These are phyloP conservation scores for Trichoderma oligosporum DNA, from an alignment of 2,329 filamentous ascomycete genomes.

Conservation along the genomic window DNA sequence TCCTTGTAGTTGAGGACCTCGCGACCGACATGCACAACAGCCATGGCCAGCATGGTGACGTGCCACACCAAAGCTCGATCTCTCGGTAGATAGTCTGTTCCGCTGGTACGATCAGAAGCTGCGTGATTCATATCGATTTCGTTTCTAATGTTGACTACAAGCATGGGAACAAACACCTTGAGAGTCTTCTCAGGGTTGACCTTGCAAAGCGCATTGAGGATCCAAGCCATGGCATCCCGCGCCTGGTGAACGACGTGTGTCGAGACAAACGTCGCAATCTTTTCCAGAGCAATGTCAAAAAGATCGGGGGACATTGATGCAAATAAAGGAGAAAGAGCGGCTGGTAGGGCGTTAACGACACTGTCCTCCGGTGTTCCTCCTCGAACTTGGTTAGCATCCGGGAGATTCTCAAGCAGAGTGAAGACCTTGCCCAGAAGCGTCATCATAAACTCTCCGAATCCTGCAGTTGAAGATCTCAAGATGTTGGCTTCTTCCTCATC, in stretches of 20 bases:
- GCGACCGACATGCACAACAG: slow-evolving; percentile 89
- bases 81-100: slow-evolving; percentile 86
- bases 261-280: slow-evolving; percentile 85
- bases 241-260: slow-evolving; percentile 97
- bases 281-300: slow-evolving; percentile 87
- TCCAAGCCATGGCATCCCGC: slow-evolving; percentile 96
- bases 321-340: slow-evolving; percentile 85
- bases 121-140: slow-evolving; percentile 97
- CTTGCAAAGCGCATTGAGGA: slow-evolving; percentile 93
- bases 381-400: slow-evolving; percentile 81
- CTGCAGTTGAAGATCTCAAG: slow-evolving; percentile 87
- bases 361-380: slow-evolving; percentile 94
- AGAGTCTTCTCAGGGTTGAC: slow-evolving; percentile 91
- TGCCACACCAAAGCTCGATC: slow-evolving; percentile 96
- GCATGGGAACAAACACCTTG: slow-evolving; percentile 83
- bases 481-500: slow-evolving; percentile 87
- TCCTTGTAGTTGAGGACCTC: slow-evolving; percentile 85
- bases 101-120: slow-evolving; percentile 89
- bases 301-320: slow-evolving; percentile 88
- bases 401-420: slow-evolving; percentile 89
- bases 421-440: slow-evolving; percentile 93
- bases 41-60: slow-evolving; percentile 95
- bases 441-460: slow-evolving; percentile 87
- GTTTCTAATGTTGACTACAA: slow-evolving; percentile 86
- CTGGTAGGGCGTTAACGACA: slow-evolving; percentile 90